phyloP scores from a whole-genome alignment of 441 rosid genomes.

The Erodium texanum region DNA sequence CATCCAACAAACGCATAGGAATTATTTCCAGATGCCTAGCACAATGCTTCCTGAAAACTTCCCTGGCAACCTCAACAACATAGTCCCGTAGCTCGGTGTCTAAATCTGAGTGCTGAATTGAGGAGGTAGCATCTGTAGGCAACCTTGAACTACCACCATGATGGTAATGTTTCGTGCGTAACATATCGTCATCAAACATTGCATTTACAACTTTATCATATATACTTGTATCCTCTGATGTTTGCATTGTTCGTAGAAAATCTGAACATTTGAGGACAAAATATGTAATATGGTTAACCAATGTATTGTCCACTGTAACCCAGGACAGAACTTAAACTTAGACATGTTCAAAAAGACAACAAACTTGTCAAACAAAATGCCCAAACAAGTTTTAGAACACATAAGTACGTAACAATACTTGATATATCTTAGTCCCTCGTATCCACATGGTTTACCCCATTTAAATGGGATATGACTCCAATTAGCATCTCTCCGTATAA shows the following conservation, averaged over 20 bases:
- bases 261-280: slow-evolving; percentile 42
- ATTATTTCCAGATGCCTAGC: slow-evolving; percentile 76
- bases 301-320: slow-evolving; percentile 2
- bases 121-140: slow-evolving; percentile 32
- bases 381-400: not conserved
- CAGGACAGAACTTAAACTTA: slow-evolving; percentile 8
- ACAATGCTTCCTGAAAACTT: slow-evolving; percentile 75
- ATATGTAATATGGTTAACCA: slow-evolving; percentile 18
- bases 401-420: not conserved
- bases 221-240: slow-evolving; percentile 75
- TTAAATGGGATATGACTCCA: not conserved
- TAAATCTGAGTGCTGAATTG: slow-evolving; percentile 48
- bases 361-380: not conserved
- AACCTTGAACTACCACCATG: slow-evolving; percentile 37
- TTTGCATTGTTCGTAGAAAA: slow-evolving; percentile 71
- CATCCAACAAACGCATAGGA: slow-evolving; percentile 66
- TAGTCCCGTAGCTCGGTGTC: slow-evolving; percentile 77
- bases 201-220: slow-evolving; percentile 79
- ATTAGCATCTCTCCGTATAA: not conserved
- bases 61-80: slow-evolving; percentile 65
- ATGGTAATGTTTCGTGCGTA: slow-evolving; percentile 40
- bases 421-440: not conserved
- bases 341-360: slow-evolving; percentile 12
- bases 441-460: not conserved
- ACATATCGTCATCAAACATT: slow-evolving; percentile 69